phyloP scores from a whole-genome alignment of 1,284 basidiomycete genomes.

The Naganishia liquefaciens region DNA sequence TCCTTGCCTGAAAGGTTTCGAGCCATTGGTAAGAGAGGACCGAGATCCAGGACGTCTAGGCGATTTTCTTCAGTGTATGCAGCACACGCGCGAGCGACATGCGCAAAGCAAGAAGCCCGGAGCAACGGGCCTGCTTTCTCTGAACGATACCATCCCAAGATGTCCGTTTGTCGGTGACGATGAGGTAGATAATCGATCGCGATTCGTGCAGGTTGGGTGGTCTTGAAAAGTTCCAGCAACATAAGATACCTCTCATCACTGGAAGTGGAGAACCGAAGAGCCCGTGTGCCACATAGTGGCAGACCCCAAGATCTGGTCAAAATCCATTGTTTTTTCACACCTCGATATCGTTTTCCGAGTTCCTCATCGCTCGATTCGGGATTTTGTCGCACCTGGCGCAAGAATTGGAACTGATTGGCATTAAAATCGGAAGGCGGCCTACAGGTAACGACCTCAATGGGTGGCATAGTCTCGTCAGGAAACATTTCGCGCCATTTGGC shows the following conservation, averaged over 20 bases:
- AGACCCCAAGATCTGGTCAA: background rate
- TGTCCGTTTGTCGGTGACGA: conserved; percentile 2
- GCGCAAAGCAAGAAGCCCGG: background rate
- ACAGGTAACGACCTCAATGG: conserved; percentile 7
- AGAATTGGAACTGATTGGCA: background rate
- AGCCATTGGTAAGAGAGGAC: conserved; percentile 1
- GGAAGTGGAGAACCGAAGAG: background rate
- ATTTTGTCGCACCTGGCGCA: background rate
- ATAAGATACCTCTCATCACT: background rate
- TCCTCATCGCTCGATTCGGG: background rate
- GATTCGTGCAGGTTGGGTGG: background rate
- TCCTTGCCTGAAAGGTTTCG: background rate
- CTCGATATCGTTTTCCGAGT: background rate
- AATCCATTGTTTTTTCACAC: background rate
- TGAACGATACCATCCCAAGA: background rate
- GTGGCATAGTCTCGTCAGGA: conserved; percentile 1
- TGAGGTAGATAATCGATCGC: conserved; percentile 5
- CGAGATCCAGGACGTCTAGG: conserved; percentile 3
- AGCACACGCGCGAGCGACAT: conserved; percentile 1
- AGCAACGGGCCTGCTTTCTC: background rate
- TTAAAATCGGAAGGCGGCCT: background rate
- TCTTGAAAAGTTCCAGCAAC: background rate
- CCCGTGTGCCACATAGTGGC: background rate
- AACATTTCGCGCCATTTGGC: conserved; percentile 1
- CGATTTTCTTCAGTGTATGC: background rate